Percentiles rank a stretch among this genome's conserved stretches.
phyloP scores from a whole-genome alignment of 352 stramenopile genomes.

The Phytophthora chlamydospora region DNA sequence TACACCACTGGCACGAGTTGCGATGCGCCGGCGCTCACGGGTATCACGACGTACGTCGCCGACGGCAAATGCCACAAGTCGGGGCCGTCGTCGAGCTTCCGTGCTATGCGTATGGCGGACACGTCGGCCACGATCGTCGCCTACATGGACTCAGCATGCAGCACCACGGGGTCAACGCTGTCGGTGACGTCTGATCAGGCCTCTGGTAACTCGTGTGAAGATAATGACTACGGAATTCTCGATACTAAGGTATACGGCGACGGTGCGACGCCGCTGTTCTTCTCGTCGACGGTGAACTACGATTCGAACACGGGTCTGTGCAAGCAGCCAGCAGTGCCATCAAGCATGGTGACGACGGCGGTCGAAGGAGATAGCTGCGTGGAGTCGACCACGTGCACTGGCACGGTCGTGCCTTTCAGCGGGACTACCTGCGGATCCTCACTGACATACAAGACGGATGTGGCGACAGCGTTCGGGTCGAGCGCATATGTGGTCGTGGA shows the following conservation, averaged over 20 bases:
- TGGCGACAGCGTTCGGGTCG: too few relatives aligned
- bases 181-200: background rate
- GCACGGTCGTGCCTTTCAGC: too few relatives aligned
- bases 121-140: background rate
- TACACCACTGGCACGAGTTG: conserved; percentile 12
- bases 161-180: background rate
- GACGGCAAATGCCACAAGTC: conserved; percentile 21
- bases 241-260: conserved; percentile 14
- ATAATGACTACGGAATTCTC: background rate
- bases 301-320: background rate
- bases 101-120: background rate
- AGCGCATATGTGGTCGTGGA: too few relatives aligned
- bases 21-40: background rate
- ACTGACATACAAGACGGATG: too few relatives aligned
- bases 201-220: background rate
- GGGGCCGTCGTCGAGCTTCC: background rate
- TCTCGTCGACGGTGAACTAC: conserved; percentile 3
- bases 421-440: too few relatives aligned
- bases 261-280: background rate
- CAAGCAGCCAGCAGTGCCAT: background rate
- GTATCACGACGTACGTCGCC: conserved; percentile 14
- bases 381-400: too few relatives aligned
- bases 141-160: conserved; percentile 2
- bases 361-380: background rate
- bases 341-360: background rate